Evolutionary conservation across 176 grass and related monocot species (phyloP).

Genomic region (Thalia dealbata): DNA sequence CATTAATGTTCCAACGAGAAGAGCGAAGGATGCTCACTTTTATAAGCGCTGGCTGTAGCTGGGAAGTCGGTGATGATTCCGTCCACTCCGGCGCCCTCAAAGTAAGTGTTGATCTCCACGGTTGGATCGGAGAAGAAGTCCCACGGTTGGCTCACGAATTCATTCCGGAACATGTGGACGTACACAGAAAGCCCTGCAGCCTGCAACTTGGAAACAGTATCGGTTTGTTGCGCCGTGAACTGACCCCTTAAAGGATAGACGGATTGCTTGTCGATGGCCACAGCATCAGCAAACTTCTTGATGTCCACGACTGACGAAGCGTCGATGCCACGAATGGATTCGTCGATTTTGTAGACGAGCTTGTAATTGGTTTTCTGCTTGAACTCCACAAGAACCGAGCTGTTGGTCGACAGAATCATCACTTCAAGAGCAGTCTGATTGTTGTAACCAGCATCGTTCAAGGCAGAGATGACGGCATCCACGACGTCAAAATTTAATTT

Average conservation of each 20-base stretch:
- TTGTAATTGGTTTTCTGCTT: slow-evolving; percentile 42
- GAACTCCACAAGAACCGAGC: slow-evolving; percentile 67
- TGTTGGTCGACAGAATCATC: slow-evolving; percentile 53
- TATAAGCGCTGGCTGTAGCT: slow-evolving; percentile 55
- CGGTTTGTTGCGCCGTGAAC: slow-evolving; percentile 34
- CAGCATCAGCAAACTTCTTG: slow-evolving; percentile 58
- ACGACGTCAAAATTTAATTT: slow-evolving; percentile 41
- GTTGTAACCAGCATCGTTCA: slow-evolving; percentile 46
- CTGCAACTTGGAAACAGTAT: slow-evolving; percentile 28
- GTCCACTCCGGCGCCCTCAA: slow-evolving; percentile 27
- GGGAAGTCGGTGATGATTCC: slow-evolving; percentile 91
- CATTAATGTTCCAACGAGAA: background rate
- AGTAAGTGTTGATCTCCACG: slow-evolving; percentile 68
- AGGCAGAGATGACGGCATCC: slow-evolving; percentile 28
- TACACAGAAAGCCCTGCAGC: slow-evolving; percentile 51
- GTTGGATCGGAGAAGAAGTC: slow-evolving; percentile 65
- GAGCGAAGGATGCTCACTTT: slow-evolving; percentile 36
- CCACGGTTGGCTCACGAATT: slow-evolving; percentile 45
- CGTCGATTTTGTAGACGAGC: slow-evolving; percentile 45
- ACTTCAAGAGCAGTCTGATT: slow-evolving; percentile 39
- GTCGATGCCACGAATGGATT: slow-evolving; percentile 32
- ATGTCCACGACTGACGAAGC: slow-evolving; percentile 34
- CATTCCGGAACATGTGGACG: slow-evolving; percentile 49
- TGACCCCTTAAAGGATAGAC: slow-evolving; percentile 4
- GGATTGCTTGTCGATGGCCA: slow-evolving; percentile 34